Percentiles rank a stretch among this genome's conserved stretches.
Conservation (phyloP, 2,329 filamentous ascomycete genomes). For the Cadophora sp. region DNA sequence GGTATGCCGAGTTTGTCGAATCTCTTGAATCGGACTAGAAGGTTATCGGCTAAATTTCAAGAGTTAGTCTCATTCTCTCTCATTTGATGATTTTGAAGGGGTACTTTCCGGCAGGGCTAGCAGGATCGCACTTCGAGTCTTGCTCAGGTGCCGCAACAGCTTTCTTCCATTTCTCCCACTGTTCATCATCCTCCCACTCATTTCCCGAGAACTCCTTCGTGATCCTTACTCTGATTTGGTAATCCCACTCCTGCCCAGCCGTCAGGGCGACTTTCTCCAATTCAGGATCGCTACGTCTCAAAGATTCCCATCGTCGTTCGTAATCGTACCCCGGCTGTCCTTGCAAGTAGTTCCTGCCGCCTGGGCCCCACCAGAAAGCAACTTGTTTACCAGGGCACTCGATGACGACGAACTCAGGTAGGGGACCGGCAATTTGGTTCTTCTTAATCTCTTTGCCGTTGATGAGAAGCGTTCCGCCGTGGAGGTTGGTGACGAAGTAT, state of each 20-base stretch:
- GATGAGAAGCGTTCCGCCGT: slow-evolving; percentile 36
- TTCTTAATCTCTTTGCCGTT: slow-evolving; percentile 39
- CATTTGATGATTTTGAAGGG: too few relatives aligned
- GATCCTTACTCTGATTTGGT: slow-evolving; percentile 35
- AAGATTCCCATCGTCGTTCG: slow-evolving; percentile 26
- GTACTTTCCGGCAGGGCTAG: not conserved
- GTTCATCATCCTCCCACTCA: slow-evolving; percentile 30
- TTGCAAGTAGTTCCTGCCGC: slow-evolving; percentile 32
- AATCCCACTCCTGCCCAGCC: slow-evolving; percentile 37
- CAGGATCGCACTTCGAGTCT: not conserved
- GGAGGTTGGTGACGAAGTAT: slow-evolving; percentile 42
- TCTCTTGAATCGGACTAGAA: not conserved
- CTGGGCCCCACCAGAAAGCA: slow-evolving; percentile 40
- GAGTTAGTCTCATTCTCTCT: not conserved
- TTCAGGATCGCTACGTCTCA: slow-evolving; percentile 26
- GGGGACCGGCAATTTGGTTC: slow-evolving; percentile 40
- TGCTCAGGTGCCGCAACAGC: not conserved
- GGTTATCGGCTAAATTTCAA: not conserved
- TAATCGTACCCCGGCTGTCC: slow-evolving; percentile 1
- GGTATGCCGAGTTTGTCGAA: not conserved
- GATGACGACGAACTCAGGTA: slow-evolving; percentile 42
- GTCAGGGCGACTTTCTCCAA: slow-evolving; percentile 29
- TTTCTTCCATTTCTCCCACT: slow-evolving; percentile 32
- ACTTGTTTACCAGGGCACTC: slow-evolving; percentile 38
- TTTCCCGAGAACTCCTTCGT: slow-evolving; percentile 32